Base-by-base conservation (phyloP, 345 rosid species). In the Fremontodendron californicum region DNA sequence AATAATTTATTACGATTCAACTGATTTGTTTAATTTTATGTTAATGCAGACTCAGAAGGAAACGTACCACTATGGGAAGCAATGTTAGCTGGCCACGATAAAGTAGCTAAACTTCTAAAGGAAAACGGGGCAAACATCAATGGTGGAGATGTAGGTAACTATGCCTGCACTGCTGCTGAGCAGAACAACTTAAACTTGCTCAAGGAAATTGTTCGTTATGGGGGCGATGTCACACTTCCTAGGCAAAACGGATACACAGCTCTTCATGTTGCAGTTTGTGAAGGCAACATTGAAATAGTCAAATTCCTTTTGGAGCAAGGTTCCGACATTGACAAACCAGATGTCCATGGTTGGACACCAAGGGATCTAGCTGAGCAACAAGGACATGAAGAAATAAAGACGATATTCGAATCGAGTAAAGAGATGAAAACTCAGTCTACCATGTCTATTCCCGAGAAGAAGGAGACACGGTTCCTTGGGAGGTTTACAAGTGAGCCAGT, bases 61-160 rank as follows among this genome's bases (percentile, higher is more conserved):
- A 89, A 74, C 70, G 87, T 89, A 43, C 98, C 98, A 9, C 33
- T 95, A 31, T 95, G 97, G 98, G 97, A 92, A 80, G 98, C 98
- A 71, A 83, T 91, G 88, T 70, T 83, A 74, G 90, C 79, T 33
- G 90, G 94, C 5, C 90, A 95, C 48, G 88, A 87, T 69, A 80
- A 83, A 9, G 84, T 93, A 58, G 77, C 73, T 49, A 90, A 82
- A 79, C 75, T 88, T 71, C 73, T 93, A 65, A 45, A 68, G 45
- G 89, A 88, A 69, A 76, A 87, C 15, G 90, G 90, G 0, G 86
- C 89, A 6, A 73, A 72, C 51, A 54, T 95, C 78, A 77, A 78
- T 0, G 54, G 79, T 5, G 98, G 96, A 64, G 98, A 95, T 51
- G 90, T 89, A 0, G 98, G 97, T 76, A 86, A 82, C 76, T 93